Base-by-base conservation (phyloP, 768 basidiomycete genomes). In the Sistotremastrum niveocremeum region DNA sequence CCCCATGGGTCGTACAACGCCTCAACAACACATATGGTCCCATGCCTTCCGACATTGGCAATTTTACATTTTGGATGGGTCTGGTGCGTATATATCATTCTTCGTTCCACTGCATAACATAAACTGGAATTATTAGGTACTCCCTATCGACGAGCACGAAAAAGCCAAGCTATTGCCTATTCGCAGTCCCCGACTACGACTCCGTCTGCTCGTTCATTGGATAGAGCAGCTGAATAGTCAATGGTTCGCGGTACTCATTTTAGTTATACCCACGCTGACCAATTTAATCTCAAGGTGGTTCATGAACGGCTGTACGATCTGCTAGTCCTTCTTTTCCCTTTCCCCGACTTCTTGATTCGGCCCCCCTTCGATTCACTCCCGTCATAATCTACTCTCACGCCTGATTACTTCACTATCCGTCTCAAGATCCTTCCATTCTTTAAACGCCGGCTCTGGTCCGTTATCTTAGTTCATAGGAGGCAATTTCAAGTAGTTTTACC, bases 1-100 rank as follows among this genome's bases (percentile, higher is more conserved):
- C 89, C 1, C 94, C 93, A 7, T 97, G 94, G 93, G 80, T 97
- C 34, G 79, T 88, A 2, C 88, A 95, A 56, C 76, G 87, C 41
- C 71, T 95, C 39, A 77, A 84, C 56, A 75, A 73, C 54, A 78
- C 81, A 0, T 84, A 84, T 57, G 88, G 88, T 3, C 66, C 72
- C 4, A 82, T 85, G 70, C 90, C 90, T 1, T 56, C 49, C 8
- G 81, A 89, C 60, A 74, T 80, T 0, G 71, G 71, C 30, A 65
- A 71, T 28, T 90, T 94, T 60, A 77, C 78, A 34, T 95, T 84
- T 62, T 94, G 87, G 85, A 88, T 94, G 66, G 88, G 85, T 1
- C 70, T 77, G 60, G 78, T 74, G 51, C 52, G 70, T 64, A n/a
- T 32, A 12, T 5, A 0, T 45, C 20, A 20, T 20, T 35, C 11